Base-by-base conservation (phyloP, 306 rosid genomes). In the Dalbergia cochinchinensis region DNA sequence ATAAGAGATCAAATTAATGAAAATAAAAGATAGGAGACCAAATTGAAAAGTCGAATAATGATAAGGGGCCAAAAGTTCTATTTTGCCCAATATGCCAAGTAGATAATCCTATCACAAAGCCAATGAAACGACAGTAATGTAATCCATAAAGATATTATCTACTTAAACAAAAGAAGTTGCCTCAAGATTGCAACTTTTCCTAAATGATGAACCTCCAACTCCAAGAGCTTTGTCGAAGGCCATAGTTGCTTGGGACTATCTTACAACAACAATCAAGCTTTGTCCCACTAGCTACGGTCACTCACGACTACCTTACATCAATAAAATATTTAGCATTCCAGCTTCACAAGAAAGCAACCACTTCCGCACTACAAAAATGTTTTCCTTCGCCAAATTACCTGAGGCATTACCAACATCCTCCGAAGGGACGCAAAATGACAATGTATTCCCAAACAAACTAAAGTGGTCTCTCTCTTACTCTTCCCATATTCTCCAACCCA, bases 371-470 rank as follows among this genome's bases (percentile, higher is more conserved):
- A 59, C 35, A 77, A 10, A 61, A 53, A 77, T 33, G 37, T 35
- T 63, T 42, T 22, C 47, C 39, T 42, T 55, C 31, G 47, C 47
- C 48, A 63, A 73, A 61, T 47, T 45, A 35, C 53, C 68, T 26
- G 55, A 68, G 70, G 80, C 71, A 79, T 37, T 63, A 64, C 69
- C 76, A 55, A 71, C 80, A 64, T 55, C 63, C 48, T 37, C 61
- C 64, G 15, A 63, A 64, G 72, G 57, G 59, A 22, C 6, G 15
- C 66, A 82, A 39, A 75, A 75, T 37, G 33, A 55, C 33, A 82
- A 39, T 69, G 81, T 50, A 69, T 18, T 53, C 60, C 66, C 73
- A 76, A 62, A 31, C 65, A 2, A 59, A 20, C 42, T 3, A 76
- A 54, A 14, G 35, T 8, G 84, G 13, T 26, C 64, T 39, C 57